Evolutionary conservation across 2,329 filamentous ascomycete genomes (phyloP).

Genomic region (Fusarium sp.): DNA sequence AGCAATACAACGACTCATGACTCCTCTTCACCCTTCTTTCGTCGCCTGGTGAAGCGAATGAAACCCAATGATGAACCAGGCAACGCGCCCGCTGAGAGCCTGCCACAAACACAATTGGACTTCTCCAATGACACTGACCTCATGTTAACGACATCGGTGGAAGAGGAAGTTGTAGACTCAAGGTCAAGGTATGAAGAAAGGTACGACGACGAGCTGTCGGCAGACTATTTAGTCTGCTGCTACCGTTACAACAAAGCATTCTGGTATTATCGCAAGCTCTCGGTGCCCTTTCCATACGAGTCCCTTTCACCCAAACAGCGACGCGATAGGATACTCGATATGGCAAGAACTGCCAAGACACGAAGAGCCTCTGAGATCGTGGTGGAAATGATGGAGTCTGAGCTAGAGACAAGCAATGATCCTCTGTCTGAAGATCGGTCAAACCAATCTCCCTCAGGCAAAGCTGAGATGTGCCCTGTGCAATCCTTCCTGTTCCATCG

Average conservation of each 20-base stretch:
- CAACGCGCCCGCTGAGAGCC: neutral
- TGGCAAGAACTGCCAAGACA: neutral
- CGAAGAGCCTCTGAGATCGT: neutral
- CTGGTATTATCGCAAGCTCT: neutral
- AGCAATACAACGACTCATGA: neutral
- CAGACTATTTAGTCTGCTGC: neutral
- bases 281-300: neutral
- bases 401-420: neutral
- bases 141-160: neutral
- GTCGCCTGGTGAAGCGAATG: neutral
- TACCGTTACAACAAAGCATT: slow-evolving; percentile 1
- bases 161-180: fast-evolving
- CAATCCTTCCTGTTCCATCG: slow-evolving; percentile 3
- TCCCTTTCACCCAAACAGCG: neutral
- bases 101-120: fast-evolving
- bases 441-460: fast-evolving
- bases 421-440: neutral
- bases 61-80: neutral
- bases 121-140: neutral
- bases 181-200: neutral
- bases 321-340: neutral
- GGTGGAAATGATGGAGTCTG: neutral
- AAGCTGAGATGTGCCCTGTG: neutral
- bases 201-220: neutral
- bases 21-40: neutral